Percentiles rank a stretch among this genome's conserved stretches.
Evolutionary conservation across 1,284 basidiomycete species (phyloP).

Genomic region (Cutaneotrichosporon sp.): DNA sequence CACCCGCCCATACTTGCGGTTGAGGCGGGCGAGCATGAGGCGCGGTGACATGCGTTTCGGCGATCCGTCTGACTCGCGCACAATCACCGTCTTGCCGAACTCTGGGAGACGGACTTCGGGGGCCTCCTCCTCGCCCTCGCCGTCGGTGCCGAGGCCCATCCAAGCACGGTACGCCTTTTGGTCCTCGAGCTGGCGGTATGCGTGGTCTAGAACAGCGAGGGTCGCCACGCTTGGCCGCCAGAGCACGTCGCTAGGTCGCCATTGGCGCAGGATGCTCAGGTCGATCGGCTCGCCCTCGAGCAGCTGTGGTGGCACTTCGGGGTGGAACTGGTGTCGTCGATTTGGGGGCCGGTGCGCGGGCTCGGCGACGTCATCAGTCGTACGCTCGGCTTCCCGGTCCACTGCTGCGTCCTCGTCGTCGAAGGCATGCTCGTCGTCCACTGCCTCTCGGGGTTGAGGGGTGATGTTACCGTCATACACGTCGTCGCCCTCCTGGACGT

Average conservation of each 20-base stretch:
- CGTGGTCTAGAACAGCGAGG: constrained; percentile 36
- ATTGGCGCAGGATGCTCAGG: constrained; percentile 31
- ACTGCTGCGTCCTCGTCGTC: neutral
- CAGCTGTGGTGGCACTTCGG: neutral
- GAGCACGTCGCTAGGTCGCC: constrained; percentile 44
- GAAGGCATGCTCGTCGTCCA: neutral
- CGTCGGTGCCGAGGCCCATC: constrained; percentile 31
- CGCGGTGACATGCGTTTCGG: constrained; percentile 30
- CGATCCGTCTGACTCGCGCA: constrained; percentile 34
- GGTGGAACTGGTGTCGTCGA: constrained; percentile 29
- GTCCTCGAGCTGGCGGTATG: constrained; percentile 41
- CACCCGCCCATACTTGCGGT: constrained; percentile 38
- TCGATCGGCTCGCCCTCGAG: constrained; percentile 7
- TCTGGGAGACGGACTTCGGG: constrained; percentile 25
- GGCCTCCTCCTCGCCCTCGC: constrained; percentile 25
- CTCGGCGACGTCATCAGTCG: constrained; percentile 19
- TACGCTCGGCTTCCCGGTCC: neutral
- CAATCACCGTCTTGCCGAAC: constrained; percentile 26
- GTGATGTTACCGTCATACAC: neutral
- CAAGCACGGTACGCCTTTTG: constrained; percentile 26
- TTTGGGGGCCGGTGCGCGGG: constrained; percentile 31
- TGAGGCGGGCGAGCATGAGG: constrained; percentile 37
- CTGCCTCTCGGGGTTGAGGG: neutral
- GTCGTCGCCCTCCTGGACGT: constrained; percentile 13
- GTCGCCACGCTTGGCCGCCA: constrained; percentile 44